Evolutionary conservation across 345 rosid genomes (phyloP), one percentile per base, ranked within the genome.

Genomic region (Euphorbia lathyris): DNA sequence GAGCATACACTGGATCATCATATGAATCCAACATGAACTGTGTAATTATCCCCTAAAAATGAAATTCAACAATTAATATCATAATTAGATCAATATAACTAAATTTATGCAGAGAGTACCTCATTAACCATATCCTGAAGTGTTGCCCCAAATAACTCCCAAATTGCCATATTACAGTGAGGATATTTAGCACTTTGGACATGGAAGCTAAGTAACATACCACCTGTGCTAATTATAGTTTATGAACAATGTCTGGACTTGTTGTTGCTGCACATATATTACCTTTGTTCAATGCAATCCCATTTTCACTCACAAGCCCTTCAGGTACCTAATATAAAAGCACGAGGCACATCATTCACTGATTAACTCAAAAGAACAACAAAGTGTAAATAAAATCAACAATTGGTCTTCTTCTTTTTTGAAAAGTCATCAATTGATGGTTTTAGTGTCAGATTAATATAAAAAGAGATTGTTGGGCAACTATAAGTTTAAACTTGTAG

Each of bases 251-350:
- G 19, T 4, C 6, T 7, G 65, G 47, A 34, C 65, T 60, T n/a
- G 65, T 60, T 60, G n/a, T 19, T 4, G 65, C 65, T 16, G 20
- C 32, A 13, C 65, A 60, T 1, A 60, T 60, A 12, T 60, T 60
- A 2, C 65, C 65, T 60, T 60, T 60, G 47, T 60, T 60, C 47
- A 60, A 17, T 36, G 65, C 20, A 19, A 60, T 19, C 23, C 65
- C 65, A 1, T 36, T 9, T 60, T 60, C 65, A 7, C n/a, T 60
- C 22, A 60, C 65, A 60, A 60, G 65, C 26, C 47, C 65, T 34
- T 60, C 14, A n/a, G 65, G 65, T 19, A 60, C 22, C 63, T 59
- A n/a, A n/a, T n/a, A n/a, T n/a, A n/a, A n/a, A n/a, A n/a, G 12
- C 9, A 55, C 7, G 38, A 34, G 3, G 38, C n/a, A n/a, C n/a